Conservation (phyloP, 139 green algal genomes). For the Coelastrella sp. region DNA sequence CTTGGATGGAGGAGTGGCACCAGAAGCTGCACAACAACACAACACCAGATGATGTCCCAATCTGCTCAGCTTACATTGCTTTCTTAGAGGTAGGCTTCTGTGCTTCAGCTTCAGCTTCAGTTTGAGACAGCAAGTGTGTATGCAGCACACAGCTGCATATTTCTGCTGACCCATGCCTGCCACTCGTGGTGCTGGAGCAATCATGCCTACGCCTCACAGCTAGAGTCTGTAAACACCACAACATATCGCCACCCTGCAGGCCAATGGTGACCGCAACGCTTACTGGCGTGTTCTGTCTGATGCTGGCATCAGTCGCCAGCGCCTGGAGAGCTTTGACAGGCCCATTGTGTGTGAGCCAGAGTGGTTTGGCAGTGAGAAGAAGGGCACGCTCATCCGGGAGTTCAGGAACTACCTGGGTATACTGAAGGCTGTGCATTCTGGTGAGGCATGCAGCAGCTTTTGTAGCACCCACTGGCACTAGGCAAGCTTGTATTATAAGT, state of each 20-base stretch:
- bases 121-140: neutral
- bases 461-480: too few species aligned
- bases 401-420: slow-evolving; percentile 96
- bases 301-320: slow-evolving; percentile 86
- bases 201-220: too few species aligned
- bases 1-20: slow-evolving; percentile 98
- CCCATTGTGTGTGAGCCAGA: slow-evolving; percentile 88
- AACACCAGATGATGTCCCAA: slow-evolving; percentile 97
- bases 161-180: neutral
- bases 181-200: too few species aligned
- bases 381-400: slow-evolving; percentile 88
- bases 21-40: slow-evolving; percentile 99
- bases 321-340: slow-evolving; percentile 94
- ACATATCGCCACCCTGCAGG: neutral
- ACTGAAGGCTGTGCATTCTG: slow-evolving; percentile 92
- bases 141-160: neutral
- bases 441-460: slow-evolving; percentile 41
- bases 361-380: slow-evolving; percentile 84
- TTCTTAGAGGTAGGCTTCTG: slow-evolving; percentile 75
- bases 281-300: slow-evolving; percentile 95
- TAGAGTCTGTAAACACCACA: neutral
- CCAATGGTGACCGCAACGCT: slow-evolving; percentile 80
- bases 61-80: slow-evolving; percentile 97
- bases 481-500: too few species aligned
- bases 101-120: neutral